These are phyloP conservation scores for Niveomyces coronatus DNA, from an alignment of 2,329 filamentous ascomycete genomes.

Conservation along the genomic window DNA sequence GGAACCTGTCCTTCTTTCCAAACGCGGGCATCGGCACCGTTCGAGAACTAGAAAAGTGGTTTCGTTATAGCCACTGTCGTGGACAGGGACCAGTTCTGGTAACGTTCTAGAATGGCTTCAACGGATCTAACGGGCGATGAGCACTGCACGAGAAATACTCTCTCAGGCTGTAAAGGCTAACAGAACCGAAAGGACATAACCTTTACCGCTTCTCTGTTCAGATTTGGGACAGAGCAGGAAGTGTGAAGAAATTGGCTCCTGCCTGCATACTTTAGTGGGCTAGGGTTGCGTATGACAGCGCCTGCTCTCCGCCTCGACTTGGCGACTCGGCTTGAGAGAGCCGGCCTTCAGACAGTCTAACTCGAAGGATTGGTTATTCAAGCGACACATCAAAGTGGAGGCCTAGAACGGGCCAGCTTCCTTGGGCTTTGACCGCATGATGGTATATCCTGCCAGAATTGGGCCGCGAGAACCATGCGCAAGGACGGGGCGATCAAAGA, in stretches of 20 bases:
- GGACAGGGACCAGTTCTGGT: no score
- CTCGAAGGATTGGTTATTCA: background rate
- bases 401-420: no score
- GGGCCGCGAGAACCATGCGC: no score
- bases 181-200: background rate
- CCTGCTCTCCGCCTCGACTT: conserved; percentile 3
- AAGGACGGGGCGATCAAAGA: no score
- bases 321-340: background rate
- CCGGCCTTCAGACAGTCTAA: background rate
- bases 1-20: no score
- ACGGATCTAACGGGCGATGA: no score
- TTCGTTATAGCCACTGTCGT: no score
- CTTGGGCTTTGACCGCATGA: no score
- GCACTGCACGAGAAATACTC: background rate
- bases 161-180: background rate
- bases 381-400: background rate
- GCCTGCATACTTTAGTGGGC: conserved; percentile 8
- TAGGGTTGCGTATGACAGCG: conserved; percentile 7
- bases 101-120: no score
- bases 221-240: background rate
- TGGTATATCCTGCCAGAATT: no score
- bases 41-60: no score
- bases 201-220: background rate
- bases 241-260: conserved; percentile 2
- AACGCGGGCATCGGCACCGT: no score